Evolutionary conservation across 2,329 filamentous ascomycete genomes (phyloP).

Genomic region (Fusarium dlaminii): DNA sequence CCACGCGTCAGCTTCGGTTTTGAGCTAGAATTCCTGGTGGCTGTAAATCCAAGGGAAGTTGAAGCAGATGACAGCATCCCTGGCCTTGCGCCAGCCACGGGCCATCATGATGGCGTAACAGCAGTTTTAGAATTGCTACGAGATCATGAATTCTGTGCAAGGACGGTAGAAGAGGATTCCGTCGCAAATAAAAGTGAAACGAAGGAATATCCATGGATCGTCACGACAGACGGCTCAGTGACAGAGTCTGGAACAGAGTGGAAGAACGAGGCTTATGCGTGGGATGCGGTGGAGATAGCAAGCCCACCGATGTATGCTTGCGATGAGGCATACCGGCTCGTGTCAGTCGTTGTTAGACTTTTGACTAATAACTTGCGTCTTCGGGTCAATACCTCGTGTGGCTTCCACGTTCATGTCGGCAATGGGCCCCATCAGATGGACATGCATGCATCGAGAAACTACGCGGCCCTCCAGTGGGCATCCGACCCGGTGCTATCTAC

Average conservation of each 20-base stretch:
- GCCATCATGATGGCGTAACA: not conserved
- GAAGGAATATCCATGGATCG: conserved; percentile 5
- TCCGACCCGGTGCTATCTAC: conserved; percentile 49
- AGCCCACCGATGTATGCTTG: conserved; percentile 48
- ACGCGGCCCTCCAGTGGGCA: conserved; percentile 48
- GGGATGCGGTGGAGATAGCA: conserved; percentile 45
- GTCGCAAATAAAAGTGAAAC: not conserved
- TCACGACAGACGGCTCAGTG: conserved; percentile 8
- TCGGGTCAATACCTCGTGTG: conserved; percentile 47
- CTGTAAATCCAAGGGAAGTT: not conserved
- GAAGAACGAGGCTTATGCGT: conserved; percentile 11
- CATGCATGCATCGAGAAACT: conserved; percentile 41
- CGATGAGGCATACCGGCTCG: conserved; percentile 41
- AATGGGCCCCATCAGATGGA: conserved; percentile 46
- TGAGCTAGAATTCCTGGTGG: conserved; percentile 33
- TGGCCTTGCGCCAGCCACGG: not conserved
- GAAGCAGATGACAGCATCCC: conserved; percentile 3
- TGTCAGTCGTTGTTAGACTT: conserved; percentile 45
- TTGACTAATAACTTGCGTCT: conserved; percentile 45
- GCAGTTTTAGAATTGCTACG: not conserved
- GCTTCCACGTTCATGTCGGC: conserved; percentile 52
- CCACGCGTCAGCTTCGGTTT: conserved; percentile 34
- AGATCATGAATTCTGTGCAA: not conserved
- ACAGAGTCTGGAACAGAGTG: not conserved
- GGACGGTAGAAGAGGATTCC: not conserved